These are phyloP conservation scores for Rhynchosporium agropyri DNA, from an alignment of 2,329 filamentous ascomycete genomes.

Conservation along the genomic window DNA sequence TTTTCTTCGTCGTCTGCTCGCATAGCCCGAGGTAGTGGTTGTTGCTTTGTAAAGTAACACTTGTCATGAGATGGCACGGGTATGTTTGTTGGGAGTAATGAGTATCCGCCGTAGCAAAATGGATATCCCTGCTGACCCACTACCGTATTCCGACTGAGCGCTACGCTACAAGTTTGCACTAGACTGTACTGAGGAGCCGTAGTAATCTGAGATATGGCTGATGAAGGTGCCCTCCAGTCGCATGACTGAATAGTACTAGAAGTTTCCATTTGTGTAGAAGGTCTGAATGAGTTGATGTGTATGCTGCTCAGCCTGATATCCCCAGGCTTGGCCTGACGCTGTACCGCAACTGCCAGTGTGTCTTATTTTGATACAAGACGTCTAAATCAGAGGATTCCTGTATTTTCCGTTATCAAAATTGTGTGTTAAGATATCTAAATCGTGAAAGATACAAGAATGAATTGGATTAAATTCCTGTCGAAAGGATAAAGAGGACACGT, in stretches of 20 bases:
- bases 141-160: slow-evolving; percentile 48
- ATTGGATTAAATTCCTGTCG: too few relatives aligned
- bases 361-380: slow-evolving; percentile 43
- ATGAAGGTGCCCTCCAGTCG: slow-evolving; percentile 47
- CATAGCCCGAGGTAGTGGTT: slow-evolving; percentile 41
- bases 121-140: slow-evolving; percentile 43
- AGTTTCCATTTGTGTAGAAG: slow-evolving; percentile 48
- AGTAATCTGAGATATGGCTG: slow-evolving; percentile 47
- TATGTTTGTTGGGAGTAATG: slow-evolving; percentile 40
- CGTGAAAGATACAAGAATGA: too few relatives aligned
- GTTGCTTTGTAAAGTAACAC: slow-evolving; percentile 39
- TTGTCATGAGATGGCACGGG: slow-evolving; percentile 36
- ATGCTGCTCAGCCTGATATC: slow-evolving; percentile 54
- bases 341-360: slow-evolving; percentile 53
- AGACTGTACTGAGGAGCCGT: slow-evolving; percentile 54
- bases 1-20: slow-evolving; percentile 33
- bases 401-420: slow-evolving; percentile 7
- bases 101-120: slow-evolving; percentile 47
- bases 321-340: slow-evolving; percentile 55
- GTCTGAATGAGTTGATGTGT: slow-evolving; percentile 33
- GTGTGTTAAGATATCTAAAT: slow-evolving; percentile 12
- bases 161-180: slow-evolving; percentile 48
- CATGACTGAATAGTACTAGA: slow-evolving; percentile 51
- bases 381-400: slow-evolving; percentile 17
- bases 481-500: too few relatives aligned